Evolutionary conservation across 345 rosid species (phyloP).

Genomic region (rapeseed (Brassica napus)): DNA sequence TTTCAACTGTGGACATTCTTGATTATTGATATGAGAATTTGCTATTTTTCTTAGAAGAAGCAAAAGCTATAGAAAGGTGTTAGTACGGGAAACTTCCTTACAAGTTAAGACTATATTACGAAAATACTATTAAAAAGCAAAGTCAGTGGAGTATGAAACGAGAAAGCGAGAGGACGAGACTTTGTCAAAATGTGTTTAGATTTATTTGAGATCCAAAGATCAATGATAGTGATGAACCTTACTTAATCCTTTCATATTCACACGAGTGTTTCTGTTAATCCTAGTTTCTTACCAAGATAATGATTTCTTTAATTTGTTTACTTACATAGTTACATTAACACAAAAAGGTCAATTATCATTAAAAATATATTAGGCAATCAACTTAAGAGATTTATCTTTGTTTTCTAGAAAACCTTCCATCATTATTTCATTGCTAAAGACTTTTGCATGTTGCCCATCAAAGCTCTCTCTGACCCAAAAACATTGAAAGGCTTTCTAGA

Average conservation of each 20-base stretch:
- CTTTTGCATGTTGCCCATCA: not conserved
- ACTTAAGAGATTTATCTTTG: not conserved
- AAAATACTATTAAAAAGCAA: not conserved
- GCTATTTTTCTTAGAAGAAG: not conserved
- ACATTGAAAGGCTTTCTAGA: not conserved
- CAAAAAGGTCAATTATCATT: not conserved
- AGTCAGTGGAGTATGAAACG: constrained; percentile 20
- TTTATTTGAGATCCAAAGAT: not conserved
- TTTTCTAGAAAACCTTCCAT: not conserved
- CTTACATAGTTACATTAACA: constrained; percentile 7
- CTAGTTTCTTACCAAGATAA: constrained; percentile 3
- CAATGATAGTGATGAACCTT: not conserved
- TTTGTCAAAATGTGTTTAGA: not conserved
- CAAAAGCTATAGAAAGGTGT: not conserved
- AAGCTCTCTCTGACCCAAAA: not conserved
- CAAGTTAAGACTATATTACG: not conserved
- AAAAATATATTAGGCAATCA: not conserved
- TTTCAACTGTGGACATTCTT: not conserved
- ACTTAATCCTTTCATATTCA: constrained; percentile 5
- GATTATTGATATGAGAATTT: not conserved
- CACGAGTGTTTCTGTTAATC: constrained; percentile 16
- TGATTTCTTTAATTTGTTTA: not conserved
- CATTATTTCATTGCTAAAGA: not conserved
- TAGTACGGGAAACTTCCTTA: not conserved
- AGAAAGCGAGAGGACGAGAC: constrained; percentile 6